Conservation (phyloP, 2,329 filamentous ascomycete genomes). For the Fusarium keratoplasticum region DNA sequence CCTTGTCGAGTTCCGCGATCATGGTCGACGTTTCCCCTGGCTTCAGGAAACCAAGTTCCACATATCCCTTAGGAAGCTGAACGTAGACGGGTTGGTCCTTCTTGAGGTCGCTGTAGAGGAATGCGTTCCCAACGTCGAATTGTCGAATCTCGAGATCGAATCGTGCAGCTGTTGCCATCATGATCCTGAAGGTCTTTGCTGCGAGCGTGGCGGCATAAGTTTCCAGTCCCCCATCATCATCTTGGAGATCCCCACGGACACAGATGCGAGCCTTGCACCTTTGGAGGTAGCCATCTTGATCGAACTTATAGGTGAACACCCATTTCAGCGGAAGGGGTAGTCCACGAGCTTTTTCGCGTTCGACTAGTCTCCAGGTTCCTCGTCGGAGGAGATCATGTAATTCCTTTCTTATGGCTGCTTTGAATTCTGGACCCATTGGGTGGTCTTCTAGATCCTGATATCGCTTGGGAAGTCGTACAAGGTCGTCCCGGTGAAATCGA, state of each 20-base stretch:
- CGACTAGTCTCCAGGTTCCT: neutral
- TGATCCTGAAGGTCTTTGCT: neutral
- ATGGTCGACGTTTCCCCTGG: too few species aligned
- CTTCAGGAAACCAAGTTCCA: too few species aligned
- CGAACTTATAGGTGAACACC: constrained; percentile 3
- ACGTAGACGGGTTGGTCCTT: too few species aligned
- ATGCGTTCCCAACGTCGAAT: neutral
- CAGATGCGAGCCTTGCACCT: neutral
- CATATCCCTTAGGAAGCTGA: too few species aligned
- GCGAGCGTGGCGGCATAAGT: neutral
- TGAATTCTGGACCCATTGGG: neutral
- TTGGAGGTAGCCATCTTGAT: neutral
- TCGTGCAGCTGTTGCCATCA: neutral
- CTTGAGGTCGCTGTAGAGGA: neutral
- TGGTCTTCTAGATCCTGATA: neutral
- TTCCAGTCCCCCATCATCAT: neutral
- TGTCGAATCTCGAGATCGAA: neutral
- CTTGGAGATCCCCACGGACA: neutral
- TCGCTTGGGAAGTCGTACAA: neutral
- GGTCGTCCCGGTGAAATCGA: neutral
- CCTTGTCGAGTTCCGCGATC: neutral
- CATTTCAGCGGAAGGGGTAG: neutral
- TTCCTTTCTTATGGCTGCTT: neutral
- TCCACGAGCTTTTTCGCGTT: neutral
- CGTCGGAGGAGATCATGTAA: neutral